phyloP scores from a whole-genome alignment of 1,284 basidiomycete genomes.

The Inonotus hispidus region DNA sequence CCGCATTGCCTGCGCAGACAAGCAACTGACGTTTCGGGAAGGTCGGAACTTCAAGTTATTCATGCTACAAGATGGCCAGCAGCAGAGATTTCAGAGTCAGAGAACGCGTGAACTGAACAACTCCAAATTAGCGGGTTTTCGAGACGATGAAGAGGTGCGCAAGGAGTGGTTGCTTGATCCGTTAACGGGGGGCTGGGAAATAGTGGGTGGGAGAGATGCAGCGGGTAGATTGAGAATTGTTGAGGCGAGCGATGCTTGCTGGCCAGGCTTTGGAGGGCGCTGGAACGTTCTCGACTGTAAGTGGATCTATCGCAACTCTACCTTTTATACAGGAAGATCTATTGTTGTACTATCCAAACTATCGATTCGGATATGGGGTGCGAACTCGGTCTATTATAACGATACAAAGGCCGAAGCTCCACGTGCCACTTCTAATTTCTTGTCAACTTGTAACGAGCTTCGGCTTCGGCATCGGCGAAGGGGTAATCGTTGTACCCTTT shows the following conservation, averaged over 20 bases:
- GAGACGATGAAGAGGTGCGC: neutral
- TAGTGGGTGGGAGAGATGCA: slow-evolving; percentile 22
- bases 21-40: neutral
- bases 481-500: slow-evolving; percentile 18
- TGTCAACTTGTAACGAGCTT: too few relatives aligned
- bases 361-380: neutral
- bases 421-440: too few relatives aligned
- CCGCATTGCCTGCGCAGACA: slow-evolving; percentile 6
- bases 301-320: neutral
- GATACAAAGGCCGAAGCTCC: too few relatives aligned
- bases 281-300: neutral
- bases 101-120: neutral
- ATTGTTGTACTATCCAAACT: neutral
- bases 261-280: neutral
- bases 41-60: slow-evolving; percentile 4
- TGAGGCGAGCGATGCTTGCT: neutral
- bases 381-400: neutral
- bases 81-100: too few relatives aligned
- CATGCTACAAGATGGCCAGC: neutral
- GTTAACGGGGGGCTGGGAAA: slow-evolving; percentile 35
- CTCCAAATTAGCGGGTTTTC: neutral
- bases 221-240: neutral
- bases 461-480: too few relatives aligned
- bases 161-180: slow-evolving; percentile 6
- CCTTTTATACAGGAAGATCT: neutral